Base-by-base conservation (phyloP, 805 yeast species). In the Kodamaea kakaduensis region DNA sequence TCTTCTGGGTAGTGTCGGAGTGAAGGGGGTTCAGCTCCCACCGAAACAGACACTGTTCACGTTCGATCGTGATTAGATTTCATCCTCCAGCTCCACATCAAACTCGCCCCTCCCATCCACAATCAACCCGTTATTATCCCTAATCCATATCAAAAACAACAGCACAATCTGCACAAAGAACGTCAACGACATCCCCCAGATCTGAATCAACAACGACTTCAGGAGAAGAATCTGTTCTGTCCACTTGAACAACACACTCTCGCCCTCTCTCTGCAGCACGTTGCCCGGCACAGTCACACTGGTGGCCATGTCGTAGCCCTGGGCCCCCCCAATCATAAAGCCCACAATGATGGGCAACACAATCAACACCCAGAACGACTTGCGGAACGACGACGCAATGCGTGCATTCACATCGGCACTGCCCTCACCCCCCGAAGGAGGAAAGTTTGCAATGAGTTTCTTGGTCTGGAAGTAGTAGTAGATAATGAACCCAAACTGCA, bases 71-170 rank as follows among this genome's bases (percentile, higher is more conserved):
- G n/a, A 5, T 21, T 14, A 31, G 5, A 22, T 16, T 18, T 45
- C 47, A 13, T 48, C 51, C 26, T 45, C 50, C 25, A 39, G 40
- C n/a, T 36, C 35, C 18, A 51, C 44, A 10, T 46, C 48, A 31
- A 42, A 49, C 25, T 44, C 40, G 3, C 43, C 29, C 36, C 42
- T n/a, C 37, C 48, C 10, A 31, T 58, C 59, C 12, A 54, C 36
- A 14, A 54, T 37, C 34, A 58, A 46, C 7, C 61, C 65, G 37
- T 48, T 47, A 39, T 58, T 58, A 24, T 51, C 54, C 31, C 45
- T 56, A 25, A 58, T 47, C 65, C 64, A 59, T 31, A 58, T 51
- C 34, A 38, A 44, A 38, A 49, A 59, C 10, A 58, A 25, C 10
- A 36, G 24, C 6, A 35, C 17, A 40, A 56, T 38, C 10, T 37